Evolutionary conservation across 139 green algal species (phyloP).

Genomic region (Limnomonas spitsbergensis): DNA sequence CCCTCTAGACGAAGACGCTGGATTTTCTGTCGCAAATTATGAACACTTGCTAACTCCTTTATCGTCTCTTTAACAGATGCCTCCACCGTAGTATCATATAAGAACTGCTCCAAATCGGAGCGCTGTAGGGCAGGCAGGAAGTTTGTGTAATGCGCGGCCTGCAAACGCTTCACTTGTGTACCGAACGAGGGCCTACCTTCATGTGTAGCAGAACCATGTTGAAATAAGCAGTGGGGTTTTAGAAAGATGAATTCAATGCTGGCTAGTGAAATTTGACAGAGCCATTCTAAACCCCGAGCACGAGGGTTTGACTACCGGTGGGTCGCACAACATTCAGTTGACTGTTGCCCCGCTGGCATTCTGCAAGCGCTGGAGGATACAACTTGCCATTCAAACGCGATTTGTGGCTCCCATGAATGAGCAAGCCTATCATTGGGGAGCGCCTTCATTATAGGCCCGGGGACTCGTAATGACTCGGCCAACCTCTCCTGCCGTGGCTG

Average conservation of each 20-base stretch:
- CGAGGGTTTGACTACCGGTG: too few species aligned
- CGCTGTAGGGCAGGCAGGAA: slow-evolving; percentile 46
- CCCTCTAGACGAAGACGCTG: slow-evolving; percentile 70
- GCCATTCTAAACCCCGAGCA: too few species aligned
- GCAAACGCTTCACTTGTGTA: background rate
- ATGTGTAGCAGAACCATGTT: slow-evolving; percentile 66
- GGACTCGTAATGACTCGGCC: too few species aligned
- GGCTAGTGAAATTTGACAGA: too few species aligned
- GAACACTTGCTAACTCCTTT: slow-evolving; percentile 47
- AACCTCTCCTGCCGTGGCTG: background rate
- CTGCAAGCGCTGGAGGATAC: too few species aligned
- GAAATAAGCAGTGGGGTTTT: background rate
- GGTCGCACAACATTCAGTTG: too few species aligned
- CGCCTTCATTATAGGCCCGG: too few species aligned
- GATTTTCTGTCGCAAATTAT: slow-evolving; percentile 73
- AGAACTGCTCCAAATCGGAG: slow-evolving; percentile 73
- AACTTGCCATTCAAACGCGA: too few species aligned
- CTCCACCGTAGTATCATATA: slow-evolving; percentile 64
- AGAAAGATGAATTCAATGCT: too few species aligned
- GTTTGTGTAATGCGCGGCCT: background rate
- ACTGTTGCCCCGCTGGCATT: too few species aligned
- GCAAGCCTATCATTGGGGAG: too few species aligned
- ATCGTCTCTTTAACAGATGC: slow-evolving; percentile 48
- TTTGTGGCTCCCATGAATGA: too few species aligned
- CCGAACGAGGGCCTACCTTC: slow-evolving; percentile 34